These are phyloP conservation scores for Arthromyces matolae DNA, from an alignment of 768 basidiomycete genomes.

Conservation along the genomic window DNA sequence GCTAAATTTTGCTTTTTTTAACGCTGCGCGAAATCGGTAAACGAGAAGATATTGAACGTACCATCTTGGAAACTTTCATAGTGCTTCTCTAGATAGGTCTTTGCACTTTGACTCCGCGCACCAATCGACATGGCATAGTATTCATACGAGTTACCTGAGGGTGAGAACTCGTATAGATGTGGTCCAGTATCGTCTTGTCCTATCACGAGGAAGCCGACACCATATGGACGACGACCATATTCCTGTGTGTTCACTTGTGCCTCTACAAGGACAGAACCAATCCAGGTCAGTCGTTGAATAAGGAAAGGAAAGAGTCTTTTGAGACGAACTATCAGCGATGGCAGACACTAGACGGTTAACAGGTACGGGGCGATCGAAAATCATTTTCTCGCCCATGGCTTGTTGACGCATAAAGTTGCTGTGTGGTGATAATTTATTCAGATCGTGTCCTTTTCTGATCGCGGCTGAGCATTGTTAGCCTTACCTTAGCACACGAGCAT, in stretches of 20 bases:
- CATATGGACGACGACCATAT: slow-evolving; percentile 95
- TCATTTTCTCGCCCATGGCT: slow-evolving; percentile 92
- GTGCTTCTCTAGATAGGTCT: slow-evolving; percentile 96
- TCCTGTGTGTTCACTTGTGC: slow-evolving; percentile 99
- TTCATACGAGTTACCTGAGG: slow-evolving; percentile 95
- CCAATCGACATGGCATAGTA: slow-evolving; percentile 99
- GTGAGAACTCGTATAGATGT: slow-evolving; percentile 97
- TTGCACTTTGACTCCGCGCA: slow-evolving; percentile 95
- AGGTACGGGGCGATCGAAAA: slow-evolving; percentile 92
- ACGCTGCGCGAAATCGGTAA: background rate
- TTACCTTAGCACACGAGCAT: slow-evolving; percentile 95
- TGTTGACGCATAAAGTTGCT: slow-evolving; percentile 99
- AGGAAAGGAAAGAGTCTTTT: background rate
- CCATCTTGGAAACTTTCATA: slow-evolving; percentile 84
- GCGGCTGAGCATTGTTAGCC: slow-evolving; percentile 12
- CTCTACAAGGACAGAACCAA: slow-evolving; percentile 46
- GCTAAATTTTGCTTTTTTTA: slow-evolving; percentile 39
- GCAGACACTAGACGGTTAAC: slow-evolving; percentile 90
- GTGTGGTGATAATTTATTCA: background rate
- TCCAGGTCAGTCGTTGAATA: background rate
- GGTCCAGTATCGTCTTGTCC: slow-evolving; percentile 96
- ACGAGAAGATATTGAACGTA: slow-evolving; percentile 34
- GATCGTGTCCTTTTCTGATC: background rate
- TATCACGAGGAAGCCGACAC: slow-evolving; percentile 97
- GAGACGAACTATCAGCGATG: slow-evolving; percentile 87